Percentiles rank a stretch among this genome's conserved stretches.
These are phyloP conservation scores for Fusarium metavorans DNA, from an alignment of 2,329 filamentous ascomycete species.

Conservation along the genomic window DNA sequence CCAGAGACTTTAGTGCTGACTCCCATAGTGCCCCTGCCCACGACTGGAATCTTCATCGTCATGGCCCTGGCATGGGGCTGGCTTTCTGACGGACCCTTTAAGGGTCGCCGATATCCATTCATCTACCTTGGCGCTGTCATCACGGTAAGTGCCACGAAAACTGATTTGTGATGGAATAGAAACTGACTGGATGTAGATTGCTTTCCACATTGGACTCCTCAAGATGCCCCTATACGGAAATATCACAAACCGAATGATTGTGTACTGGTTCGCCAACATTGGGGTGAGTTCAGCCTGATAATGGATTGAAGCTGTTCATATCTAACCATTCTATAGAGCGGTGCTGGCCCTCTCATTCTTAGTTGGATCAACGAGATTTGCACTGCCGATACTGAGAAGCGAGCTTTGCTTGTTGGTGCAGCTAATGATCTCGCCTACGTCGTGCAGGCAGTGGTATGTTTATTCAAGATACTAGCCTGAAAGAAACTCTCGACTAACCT, in stretches of 20 bases:
- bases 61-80: constrained; percentile 31
- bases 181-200: no score
- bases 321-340: constrained; percentile 2
- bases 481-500: background rate
- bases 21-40: constrained; percentile 24
- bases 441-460: constrained; percentile 34
- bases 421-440: constrained; percentile 30
- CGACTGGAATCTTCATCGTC: constrained; percentile 34
- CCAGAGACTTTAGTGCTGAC: background rate
- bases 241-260: constrained; percentile 17
- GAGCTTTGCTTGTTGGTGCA: constrained; percentile 28
- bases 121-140: constrained; percentile 34
- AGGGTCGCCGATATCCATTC: constrained; percentile 31
- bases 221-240: constrained; percentile 34
- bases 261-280: constrained; percentile 40
- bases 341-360: constrained; percentile 37
- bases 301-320: background rate
- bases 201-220: constrained; percentile 19
- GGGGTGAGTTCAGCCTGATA: constrained; percentile 16
- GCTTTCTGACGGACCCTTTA: constrained; percentile 33
- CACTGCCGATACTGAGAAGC: constrained; percentile 35
- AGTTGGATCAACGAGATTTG: constrained; percentile 42
- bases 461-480: background rate
- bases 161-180: no score
- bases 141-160: no score